phyloP scores from a whole-genome alignment of 2,329 filamentous ascomycete genomes.

The Monosporascus sp. region DNA sequence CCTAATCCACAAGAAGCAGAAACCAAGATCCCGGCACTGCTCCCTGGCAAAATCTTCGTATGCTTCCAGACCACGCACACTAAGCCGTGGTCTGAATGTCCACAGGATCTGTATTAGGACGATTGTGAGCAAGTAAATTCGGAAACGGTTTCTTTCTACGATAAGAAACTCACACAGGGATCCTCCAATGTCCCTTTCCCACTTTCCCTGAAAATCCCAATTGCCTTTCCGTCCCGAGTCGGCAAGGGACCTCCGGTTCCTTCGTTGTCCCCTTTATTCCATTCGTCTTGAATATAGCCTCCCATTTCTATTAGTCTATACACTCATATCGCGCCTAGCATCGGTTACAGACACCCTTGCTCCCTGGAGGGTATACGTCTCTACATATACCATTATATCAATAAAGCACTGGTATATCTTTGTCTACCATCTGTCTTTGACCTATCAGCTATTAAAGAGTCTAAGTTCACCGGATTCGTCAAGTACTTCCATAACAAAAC shows the following conservation, averaged over 20 bases:
- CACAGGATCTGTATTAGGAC: neutral
- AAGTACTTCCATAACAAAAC: no score
- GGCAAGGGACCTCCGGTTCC: neutral
- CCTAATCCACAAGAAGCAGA: neutral
- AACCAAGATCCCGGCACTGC: neutral
- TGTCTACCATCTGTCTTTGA: no score
- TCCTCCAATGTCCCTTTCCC: neutral
- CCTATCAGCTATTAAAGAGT: no score
- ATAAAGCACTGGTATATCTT: no score
- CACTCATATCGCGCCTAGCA: neutral
- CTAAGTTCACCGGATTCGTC: no score
- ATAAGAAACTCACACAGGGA: neutral
- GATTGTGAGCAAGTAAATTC: neutral
- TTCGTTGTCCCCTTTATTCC: neutral
- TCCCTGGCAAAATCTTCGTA: neutral
- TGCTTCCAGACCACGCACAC: neutral
- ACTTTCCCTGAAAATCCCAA: neutral
- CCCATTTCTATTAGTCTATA: neutral
- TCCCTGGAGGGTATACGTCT: no score
- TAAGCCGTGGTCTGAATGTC: neutral
- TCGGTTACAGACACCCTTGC: no score
- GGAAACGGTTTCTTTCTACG: fast-evolving
- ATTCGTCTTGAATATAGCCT: neutral
- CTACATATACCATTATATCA: no score
- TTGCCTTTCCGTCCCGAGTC: neutral